Conservation (phyloP, 306 rosid species). For the Casuarina glauca region DNA sequence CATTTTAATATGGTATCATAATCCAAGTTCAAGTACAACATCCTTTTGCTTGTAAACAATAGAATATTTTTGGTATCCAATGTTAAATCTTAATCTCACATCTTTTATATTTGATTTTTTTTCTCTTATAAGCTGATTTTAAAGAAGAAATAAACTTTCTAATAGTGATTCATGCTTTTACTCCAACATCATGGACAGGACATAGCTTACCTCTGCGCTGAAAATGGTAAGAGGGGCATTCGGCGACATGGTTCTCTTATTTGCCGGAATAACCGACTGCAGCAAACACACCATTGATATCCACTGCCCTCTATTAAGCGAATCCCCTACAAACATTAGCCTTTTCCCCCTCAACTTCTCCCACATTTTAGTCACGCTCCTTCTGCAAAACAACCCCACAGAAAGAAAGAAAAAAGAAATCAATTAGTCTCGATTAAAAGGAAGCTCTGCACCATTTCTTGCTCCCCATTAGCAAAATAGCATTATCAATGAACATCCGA, state of each 20-base stretch:
- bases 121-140: too few species aligned
- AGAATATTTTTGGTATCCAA: too few species aligned
- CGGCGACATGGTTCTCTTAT: slow-evolving; percentile 88
- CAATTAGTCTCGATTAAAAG: slow-evolving; percentile 20
- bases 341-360: slow-evolving; percentile 89
- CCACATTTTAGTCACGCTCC: slow-evolving; percentile 82
- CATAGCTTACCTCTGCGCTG: slow-evolving; percentile 69
- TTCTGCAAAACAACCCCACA: slow-evolving; percentile 41
- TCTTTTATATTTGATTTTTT: too few species aligned
- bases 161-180: not conserved
- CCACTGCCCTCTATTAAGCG: slow-evolving; percentile 97
- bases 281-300: slow-evolving; percentile 92
- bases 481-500: not conserved
- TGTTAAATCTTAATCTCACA: too few species aligned
- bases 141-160: too few species aligned
- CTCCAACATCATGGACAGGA: not conserved
- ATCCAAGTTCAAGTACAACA: too few species aligned
- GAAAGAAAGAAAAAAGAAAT: slow-evolving; percentile 1
- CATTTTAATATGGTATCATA: too few species aligned
- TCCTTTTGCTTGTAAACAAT: too few species aligned
- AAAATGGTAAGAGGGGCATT: slow-evolving; percentile 92
- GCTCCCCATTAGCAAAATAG: not conserved
- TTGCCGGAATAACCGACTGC: slow-evolving; percentile 80
- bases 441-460: slow-evolving; percentile 7
- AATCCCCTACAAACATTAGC: slow-evolving; percentile 98